These are phyloP conservation scores for Bertia moriformis DNA, from an alignment of 2,329 filamentous ascomycete genomes.

Conservation along the genomic window DNA sequence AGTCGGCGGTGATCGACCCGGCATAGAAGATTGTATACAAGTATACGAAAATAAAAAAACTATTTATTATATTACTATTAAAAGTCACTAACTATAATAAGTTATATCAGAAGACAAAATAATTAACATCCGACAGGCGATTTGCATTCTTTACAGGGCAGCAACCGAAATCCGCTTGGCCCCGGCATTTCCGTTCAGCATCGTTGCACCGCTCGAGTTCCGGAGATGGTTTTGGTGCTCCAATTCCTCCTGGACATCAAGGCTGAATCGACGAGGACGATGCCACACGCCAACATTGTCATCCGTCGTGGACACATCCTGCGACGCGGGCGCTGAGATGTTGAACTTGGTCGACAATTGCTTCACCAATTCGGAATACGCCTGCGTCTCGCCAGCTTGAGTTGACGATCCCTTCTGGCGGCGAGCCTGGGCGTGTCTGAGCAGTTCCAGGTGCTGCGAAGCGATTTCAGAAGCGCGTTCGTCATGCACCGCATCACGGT, in stretches of 20 bases:
- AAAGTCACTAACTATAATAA: no score
- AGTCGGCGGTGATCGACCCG: no score
- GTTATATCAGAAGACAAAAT: no score
- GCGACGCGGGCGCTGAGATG: neutral
- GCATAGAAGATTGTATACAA: no score
- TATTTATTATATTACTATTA: no score
- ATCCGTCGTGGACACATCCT: neutral
- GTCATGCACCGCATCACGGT: constrained; percentile 3
- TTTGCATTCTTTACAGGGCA: neutral
- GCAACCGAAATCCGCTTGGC: neutral
- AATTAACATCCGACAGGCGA: no score
- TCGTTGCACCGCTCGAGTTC: neutral
- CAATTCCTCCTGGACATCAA: neutral
- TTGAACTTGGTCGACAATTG: neutral
- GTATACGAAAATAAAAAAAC: no score
- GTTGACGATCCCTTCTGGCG: neutral
- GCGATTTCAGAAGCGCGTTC: neutral
- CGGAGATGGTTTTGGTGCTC: neutral
- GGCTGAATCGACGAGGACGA: neutral
- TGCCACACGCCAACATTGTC: constrained; percentile 4
- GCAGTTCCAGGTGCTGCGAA: neutral
- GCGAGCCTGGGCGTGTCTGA: neutral
- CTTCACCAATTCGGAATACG: neutral
- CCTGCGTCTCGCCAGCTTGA: neutral
- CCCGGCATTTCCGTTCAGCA: neutral